Percentiles rank a stretch among this genome's conserved stretches.
phyloP scores from a whole-genome alignment of 345 rosid species.

The Lepidium aucheri region DNA sequence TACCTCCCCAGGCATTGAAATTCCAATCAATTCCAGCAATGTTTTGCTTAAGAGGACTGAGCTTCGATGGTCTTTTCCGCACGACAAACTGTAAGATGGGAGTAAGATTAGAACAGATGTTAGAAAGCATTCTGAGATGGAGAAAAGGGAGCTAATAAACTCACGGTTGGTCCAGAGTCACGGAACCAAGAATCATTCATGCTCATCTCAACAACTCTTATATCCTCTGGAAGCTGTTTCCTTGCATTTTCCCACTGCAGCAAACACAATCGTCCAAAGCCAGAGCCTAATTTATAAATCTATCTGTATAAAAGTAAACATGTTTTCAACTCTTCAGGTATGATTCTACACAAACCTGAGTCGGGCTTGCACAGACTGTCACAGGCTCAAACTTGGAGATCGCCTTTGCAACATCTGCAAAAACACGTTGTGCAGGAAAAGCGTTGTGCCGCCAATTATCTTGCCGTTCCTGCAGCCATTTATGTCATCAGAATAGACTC shows the following conservation, averaged over 20 bases:
- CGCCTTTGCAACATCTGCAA: constrained; percentile 60
- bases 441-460: constrained; percentile 90
- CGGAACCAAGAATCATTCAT: constrained; percentile 98
- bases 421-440: constrained; percentile 47
- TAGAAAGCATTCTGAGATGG: not conserved
- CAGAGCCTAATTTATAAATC: not conserved
- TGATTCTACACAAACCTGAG: constrained; percentile 51
- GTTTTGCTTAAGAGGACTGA: constrained; percentile 28
- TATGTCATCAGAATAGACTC: not conserved
- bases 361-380: constrained; percentile 77
- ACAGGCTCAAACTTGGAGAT: constrained; percentile 77
- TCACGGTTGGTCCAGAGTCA: constrained; percentile 91
- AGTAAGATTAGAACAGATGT: not conserved
- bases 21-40: constrained; percentile 89
- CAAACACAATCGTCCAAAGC: not conserved
- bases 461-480: constrained; percentile 57
- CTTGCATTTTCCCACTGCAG: constrained; percentile 80
- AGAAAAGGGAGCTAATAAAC: constrained; percentile 7
- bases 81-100: constrained; percentile 51
- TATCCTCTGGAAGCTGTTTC: constrained; percentile 53
- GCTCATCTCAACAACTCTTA: constrained; percentile 86
- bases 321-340: not conserved
- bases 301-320: not conserved
- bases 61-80: constrained; percentile 16
- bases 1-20: constrained; percentile 93